These are phyloP conservation scores for Metschnikowia gelsemii DNA, from an alignment of 805 yeast genomes.

Conservation along the genomic window DNA sequence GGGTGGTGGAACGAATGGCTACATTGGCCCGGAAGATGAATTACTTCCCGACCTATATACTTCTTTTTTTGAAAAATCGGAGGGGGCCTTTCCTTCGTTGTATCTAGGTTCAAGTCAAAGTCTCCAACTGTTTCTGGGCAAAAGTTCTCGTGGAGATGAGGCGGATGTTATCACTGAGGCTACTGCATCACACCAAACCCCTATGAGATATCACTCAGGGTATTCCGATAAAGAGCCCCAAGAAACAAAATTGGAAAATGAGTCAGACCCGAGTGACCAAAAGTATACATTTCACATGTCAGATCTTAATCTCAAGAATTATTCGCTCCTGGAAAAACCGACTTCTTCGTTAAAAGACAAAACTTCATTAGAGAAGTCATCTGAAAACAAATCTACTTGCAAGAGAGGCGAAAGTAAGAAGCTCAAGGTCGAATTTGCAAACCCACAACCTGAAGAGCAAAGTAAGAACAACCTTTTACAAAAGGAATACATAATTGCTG, in stretches of 20 bases:
- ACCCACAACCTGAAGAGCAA: conserved; percentile 27
- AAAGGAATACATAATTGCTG: conserved; percentile 16
- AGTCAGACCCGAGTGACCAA: not conserved
- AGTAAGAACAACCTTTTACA: conserved; percentile 8
- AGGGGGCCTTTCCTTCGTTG: not conserved
- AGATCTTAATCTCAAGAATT: not conserved
- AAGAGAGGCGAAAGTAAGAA: not conserved
- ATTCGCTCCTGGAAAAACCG: not conserved
- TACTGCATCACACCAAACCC: not conserved
- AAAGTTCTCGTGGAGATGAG: not conserved
- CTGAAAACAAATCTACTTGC: not conserved
- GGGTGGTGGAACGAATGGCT: not conserved
- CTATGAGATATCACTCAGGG: too few species aligned
- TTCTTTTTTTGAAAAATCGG: too few species aligned
- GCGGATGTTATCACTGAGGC: not conserved
- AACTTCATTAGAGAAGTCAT: not conserved
- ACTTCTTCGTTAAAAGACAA: not conserved
- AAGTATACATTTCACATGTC: not conserved
- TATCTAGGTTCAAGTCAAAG: not conserved
- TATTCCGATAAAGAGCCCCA: not conserved
- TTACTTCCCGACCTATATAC: too few species aligned
- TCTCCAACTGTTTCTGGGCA: not conserved
- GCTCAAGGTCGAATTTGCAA: conserved; percentile 16
- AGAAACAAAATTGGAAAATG: not conserved
- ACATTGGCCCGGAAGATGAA: too few species aligned